These are phyloP conservation scores for Agaricus blazei DNA, from an alignment of 768 basidiomycete genomes.

Conservation along the genomic window DNA sequence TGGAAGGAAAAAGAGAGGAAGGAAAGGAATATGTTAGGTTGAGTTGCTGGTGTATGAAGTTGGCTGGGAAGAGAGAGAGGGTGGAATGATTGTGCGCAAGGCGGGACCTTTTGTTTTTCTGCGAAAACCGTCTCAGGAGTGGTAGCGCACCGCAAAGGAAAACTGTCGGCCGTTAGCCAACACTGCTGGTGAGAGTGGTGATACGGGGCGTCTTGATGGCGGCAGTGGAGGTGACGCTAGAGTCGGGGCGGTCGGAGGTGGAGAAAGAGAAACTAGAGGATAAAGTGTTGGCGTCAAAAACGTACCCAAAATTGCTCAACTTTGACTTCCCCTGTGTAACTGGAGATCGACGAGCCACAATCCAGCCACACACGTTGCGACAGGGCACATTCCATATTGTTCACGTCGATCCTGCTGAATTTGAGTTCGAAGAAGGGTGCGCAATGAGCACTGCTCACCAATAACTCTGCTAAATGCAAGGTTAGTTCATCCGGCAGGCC, in stretches of 20 bases:
- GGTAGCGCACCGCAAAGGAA: slow-evolving; percentile 12
- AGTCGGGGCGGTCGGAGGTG: background rate
- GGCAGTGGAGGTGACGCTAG: slow-evolving; percentile 25
- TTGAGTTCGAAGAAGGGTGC: no score
- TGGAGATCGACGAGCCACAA: no score
- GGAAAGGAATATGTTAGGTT: slow-evolving; percentile 10
- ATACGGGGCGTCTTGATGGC: slow-evolving; percentile 13
- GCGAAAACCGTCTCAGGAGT: slow-evolving; percentile 4
- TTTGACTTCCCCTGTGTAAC: no score
- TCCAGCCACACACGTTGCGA: no score
- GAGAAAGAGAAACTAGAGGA: slow-evolving; percentile 32
- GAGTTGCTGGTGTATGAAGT: background rate
- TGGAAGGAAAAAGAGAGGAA: slow-evolving; percentile 13
- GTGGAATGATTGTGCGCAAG: background rate
- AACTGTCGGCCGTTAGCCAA: slow-evolving; percentile 40
- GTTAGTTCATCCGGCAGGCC: no score
- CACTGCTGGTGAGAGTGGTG: slow-evolving; percentile 16
- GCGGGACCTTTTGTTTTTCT: background rate
- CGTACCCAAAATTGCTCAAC: no score
- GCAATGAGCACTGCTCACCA: no score
- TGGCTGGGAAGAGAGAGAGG: background rate
- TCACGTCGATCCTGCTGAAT: no score
- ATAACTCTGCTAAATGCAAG: no score
- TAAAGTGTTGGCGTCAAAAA: slow-evolving; percentile 53
- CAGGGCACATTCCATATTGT: no score